Base-by-base conservation (phyloP, 345 rosid species). In the Arabidopsis arenosa region DNA sequence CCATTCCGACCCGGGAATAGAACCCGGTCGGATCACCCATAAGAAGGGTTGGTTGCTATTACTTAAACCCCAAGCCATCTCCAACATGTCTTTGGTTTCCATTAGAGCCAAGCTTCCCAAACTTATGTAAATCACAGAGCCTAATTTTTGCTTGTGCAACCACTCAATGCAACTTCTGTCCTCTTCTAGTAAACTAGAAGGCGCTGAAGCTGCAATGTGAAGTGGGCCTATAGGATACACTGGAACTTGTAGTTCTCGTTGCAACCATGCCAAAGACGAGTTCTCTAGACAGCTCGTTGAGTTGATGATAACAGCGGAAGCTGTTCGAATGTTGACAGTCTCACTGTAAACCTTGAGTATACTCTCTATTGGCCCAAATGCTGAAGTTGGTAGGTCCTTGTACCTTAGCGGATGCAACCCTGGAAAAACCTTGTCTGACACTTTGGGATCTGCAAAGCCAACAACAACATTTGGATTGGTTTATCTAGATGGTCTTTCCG, bases 51-150 rank as follows among this genome's bases (percentile, higher is more conserved):
- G 85, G 40, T 83, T 69, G 61, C 85, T 75, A 23, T 80, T 63
- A 6, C 80, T 78, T n/a, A 85, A 33, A 1, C 83, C 86, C 79
- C 81, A 40, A 14, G 82, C 83, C 80, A 82, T 79, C 45, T 79
- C 79, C 70, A 56, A 45, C 74, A 52, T 3, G 13, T 79, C 82
- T 45, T 70, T 64, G 41, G 67, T 64, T 63, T 63, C 44, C 52
- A 70, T 71, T 26, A 82, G 57, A 69, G 72, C 79, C 21, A 84
- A 45, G 66, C 87, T 88, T 32, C 97, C 97, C 40, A 93, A 82
- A 75, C 92, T 81, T 45, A 93, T 78, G 75, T 89, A 91, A 0
- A 75, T 80, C 13, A 89, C 90, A 0, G 94, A 85, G 1, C 70
- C 61, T 11, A 68, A 75, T 47, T 79, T 37, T 9, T 75, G 89